These are phyloP conservation scores for Naegleria gruberi DNA, from an alignment of 208 protist genomes.

Conservation along the genomic window DNA sequence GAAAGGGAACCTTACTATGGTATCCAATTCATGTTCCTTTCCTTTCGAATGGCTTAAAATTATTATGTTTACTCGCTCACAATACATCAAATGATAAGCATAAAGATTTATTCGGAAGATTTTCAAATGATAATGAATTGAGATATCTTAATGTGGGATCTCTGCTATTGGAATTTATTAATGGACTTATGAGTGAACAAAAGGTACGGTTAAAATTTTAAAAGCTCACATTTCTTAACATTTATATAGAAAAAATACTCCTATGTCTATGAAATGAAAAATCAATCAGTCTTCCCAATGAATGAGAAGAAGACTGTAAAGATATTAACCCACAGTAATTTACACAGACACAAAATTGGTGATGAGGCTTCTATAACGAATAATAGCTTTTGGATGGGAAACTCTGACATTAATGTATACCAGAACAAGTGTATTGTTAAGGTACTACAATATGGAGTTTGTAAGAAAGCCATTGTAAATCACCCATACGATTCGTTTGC, in stretches of 20 bases:
- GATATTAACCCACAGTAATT: background rate
- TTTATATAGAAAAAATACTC: background rate
- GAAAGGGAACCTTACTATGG: background rate
- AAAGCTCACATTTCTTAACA: too few species aligned
- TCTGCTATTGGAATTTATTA: background rate
- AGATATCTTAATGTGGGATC: background rate
- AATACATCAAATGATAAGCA: background rate
- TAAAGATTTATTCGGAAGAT: background rate
- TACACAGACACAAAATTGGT: background rate
- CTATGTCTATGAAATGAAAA: background rate
- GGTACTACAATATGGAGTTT: background rate
- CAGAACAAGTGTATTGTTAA: background rate
- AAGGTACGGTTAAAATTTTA: background rate
- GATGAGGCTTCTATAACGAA: background rate
- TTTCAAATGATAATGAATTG: background rate
- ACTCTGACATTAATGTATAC: background rate
- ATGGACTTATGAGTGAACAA: background rate
- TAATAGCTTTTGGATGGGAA: background rate
- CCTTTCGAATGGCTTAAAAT: background rate
- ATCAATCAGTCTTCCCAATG: background rate
- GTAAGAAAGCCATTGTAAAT: background rate
- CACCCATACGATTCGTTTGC: background rate
- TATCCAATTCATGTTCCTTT: background rate
- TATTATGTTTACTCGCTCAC: background rate
- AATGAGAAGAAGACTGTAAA: background rate